These are phyloP conservation scores for Rhodotorula sp. DNA, from an alignment of 1,284 basidiomycete genomes.

Conservation along the genomic window DNA sequence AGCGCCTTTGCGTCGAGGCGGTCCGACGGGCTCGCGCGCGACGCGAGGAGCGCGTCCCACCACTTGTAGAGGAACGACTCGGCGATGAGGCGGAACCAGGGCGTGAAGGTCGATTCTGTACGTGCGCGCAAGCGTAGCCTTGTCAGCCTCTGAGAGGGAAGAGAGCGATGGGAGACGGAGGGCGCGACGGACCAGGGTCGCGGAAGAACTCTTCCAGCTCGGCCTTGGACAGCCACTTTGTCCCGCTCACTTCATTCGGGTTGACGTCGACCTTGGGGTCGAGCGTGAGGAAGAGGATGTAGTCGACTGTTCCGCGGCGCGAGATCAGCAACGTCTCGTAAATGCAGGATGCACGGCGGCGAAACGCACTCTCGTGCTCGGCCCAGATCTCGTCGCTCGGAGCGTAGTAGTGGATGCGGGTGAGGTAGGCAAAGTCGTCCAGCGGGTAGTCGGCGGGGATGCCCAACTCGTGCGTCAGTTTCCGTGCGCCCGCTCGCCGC, in stretches of 20 bases:
- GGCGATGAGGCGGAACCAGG: slow-evolving; percentile 99
- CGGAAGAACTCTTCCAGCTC: slow-evolving; percentile 91
- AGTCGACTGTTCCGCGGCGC: slow-evolving; percentile 80
- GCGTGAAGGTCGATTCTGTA: slow-evolving; percentile 84
- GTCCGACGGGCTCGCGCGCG: slow-evolving; percentile 3
- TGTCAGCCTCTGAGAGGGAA: background rate
- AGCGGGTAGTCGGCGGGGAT: slow-evolving; percentile 77
- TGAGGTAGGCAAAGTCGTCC: slow-evolving; percentile 91
- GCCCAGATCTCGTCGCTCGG: slow-evolving; percentile 93
- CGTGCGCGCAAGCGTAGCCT: background rate
- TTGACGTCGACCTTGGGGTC: slow-evolving; percentile 85
- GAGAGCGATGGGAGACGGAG: background rate
- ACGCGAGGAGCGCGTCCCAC: slow-evolving; percentile 85
- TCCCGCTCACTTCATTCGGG: slow-evolving; percentile 86
- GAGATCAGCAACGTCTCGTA: slow-evolving; percentile 10
- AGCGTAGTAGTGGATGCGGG: slow-evolving; percentile 95
- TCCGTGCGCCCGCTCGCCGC: slow-evolving; percentile 83
- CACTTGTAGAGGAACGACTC: slow-evolving; percentile 96
- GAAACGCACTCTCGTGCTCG: slow-evolving; percentile 86
- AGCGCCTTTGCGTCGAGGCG: slow-evolving; percentile 35
- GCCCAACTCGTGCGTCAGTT: slow-evolving; percentile 95
- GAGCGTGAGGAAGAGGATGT: slow-evolving; percentile 91
- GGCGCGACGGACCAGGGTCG: slow-evolving; percentile 62
- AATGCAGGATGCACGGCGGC: too few species aligned
- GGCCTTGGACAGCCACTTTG: slow-evolving; percentile 85